Evolutionary conservation across 2,329 filamentous ascomycete genomes (phyloP).

Genomic region (Colletotrichum scovillei): DNA sequence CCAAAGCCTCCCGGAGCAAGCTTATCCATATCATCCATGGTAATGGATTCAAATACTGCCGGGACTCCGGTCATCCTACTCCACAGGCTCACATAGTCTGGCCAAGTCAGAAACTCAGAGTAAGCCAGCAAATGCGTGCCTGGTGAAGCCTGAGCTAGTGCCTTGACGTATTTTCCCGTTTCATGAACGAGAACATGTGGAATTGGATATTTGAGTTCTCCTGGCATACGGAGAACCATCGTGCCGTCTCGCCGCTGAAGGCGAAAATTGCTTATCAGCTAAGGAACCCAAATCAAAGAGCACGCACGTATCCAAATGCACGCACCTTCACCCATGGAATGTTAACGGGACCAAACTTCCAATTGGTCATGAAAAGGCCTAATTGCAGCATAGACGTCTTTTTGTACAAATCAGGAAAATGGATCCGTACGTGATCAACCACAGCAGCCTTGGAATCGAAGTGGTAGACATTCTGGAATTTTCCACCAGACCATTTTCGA

Average conservation of each 20-base stretch:
- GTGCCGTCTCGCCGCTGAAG: background rate
- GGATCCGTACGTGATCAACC: background rate
- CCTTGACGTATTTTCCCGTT: background rate
- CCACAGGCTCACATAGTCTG: background rate
- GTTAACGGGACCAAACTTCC: background rate
- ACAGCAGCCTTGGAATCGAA: background rate
- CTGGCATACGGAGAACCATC: background rate
- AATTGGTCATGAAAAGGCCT: background rate
- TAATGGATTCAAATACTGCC: background rate
- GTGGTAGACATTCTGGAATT: background rate
- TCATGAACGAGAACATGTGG: background rate
- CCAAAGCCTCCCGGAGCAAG: background rate
- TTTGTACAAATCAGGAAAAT: background rate
- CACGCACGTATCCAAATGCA: background rate
- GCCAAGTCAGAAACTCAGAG: background rate
- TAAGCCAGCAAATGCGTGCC: background rate
- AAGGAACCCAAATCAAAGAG: too few species aligned
- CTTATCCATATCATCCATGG: background rate
- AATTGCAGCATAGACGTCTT: background rate
- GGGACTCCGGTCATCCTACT: background rate
- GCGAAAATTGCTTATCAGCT: background rate
- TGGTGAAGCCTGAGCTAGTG: background rate
- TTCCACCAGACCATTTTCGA: background rate
- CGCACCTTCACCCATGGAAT: background rate
- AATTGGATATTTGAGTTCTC: background rate